Conservation (phyloP, 805 yeast species). For the Lipomyces spencermartinsiae region DNA sequence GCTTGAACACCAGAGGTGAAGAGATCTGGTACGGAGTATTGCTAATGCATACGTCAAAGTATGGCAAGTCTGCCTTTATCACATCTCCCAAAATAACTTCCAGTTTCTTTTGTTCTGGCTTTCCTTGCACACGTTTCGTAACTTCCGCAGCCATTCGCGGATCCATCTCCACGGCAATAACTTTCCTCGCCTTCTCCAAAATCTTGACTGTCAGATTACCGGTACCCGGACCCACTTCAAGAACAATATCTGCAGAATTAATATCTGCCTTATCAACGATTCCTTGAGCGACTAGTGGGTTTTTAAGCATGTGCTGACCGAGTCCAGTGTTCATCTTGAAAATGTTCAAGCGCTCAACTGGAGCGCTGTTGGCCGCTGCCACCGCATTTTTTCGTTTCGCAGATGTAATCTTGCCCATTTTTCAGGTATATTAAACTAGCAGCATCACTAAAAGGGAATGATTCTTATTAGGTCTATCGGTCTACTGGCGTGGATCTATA, state of each 20-base stretch:
- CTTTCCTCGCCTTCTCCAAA: slow-evolving; percentile 88
- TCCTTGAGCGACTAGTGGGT: slow-evolving; percentile 96
- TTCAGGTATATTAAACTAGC: background rate
- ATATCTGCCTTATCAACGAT: slow-evolving; percentile 96
- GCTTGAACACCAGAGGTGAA: slow-evolving; percentile 92
- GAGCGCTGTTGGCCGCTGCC: slow-evolving; percentile 49
- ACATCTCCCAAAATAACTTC: slow-evolving; percentile 94
- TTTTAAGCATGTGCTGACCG: slow-evolving; percentile 96
- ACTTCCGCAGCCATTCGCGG: slow-evolving; percentile 99
- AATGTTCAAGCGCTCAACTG: slow-evolving; percentile 44
- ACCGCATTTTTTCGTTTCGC: slow-evolving; percentile 51
- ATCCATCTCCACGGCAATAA: slow-evolving; percentile 97
- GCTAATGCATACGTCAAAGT: slow-evolving; percentile 93
- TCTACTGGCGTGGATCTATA: background rate
- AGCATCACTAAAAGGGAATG: background rate
- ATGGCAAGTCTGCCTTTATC: slow-evolving; percentile 93
- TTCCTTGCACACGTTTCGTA: slow-evolving; percentile 96
- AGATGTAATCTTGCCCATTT: slow-evolving; percentile 37
- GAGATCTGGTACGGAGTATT: slow-evolving; percentile 98
- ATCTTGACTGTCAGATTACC: slow-evolving; percentile 95
- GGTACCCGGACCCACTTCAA: slow-evolving; percentile 99
- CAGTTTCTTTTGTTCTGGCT: slow-evolving; percentile 88
- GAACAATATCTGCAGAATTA: slow-evolving; percentile 87
- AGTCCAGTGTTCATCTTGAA: slow-evolving; percentile 96
- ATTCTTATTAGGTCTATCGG: background rate